Base-by-base conservation (phyloP, 2,329 filamentous ascomycete genomes). In the Exophiala sp. region DNA sequence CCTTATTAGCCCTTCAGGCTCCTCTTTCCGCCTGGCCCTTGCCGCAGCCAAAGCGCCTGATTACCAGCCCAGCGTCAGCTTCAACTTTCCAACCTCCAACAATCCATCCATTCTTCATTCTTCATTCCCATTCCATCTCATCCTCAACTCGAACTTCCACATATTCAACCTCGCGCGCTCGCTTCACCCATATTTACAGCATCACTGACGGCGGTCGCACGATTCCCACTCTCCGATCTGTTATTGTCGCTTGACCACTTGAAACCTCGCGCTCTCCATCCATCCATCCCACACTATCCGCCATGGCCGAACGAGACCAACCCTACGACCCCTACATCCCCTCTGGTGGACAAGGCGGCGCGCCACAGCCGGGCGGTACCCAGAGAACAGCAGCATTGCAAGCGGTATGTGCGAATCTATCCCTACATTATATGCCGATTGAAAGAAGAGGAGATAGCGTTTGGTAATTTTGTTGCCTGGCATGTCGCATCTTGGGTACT, bases 311-410 rank as follows among this genome's bases (percentile, higher is more conserved):
- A 64, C 72, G 72, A 61, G 74, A 81, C 65, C 73, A 76, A 63
- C 87, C 87, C 61, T 94, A 94, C 72, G 88, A 94, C 72, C 88
- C 88, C 58, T 94, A 93, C 73, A 90, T 91, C 70, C 88, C 88
- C 66, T 81, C 79, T 67, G 82, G 81, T 70, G 53, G 53, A 24
- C 56, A 54, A 37, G 57, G 81, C 70, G 55, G 54, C 27, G 53
- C 50, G 32, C 52, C 51, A 35, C 56, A 65, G 55, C 67, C 73
- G 60, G 70, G 70, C 63, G 79, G 77, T 62, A 84, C 83, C 66
- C 76, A 80, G 63, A 78, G 81, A 70, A 85, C 82, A 49, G 79
- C 80, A 53, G 85, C 85, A 58, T 79, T 95, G 61, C 88, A 95
- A 80, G 85, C 84, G 72, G 88, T 95, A 85, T 76, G 87, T 57